A percentile compares a stretch with the other conserved stretches of the same genome.
These are phyloP conservation scores for Cladosporium sp. DNA, from an alignment of 2,329 filamentous ascomycete genomes.

Conservation along the genomic window DNA sequence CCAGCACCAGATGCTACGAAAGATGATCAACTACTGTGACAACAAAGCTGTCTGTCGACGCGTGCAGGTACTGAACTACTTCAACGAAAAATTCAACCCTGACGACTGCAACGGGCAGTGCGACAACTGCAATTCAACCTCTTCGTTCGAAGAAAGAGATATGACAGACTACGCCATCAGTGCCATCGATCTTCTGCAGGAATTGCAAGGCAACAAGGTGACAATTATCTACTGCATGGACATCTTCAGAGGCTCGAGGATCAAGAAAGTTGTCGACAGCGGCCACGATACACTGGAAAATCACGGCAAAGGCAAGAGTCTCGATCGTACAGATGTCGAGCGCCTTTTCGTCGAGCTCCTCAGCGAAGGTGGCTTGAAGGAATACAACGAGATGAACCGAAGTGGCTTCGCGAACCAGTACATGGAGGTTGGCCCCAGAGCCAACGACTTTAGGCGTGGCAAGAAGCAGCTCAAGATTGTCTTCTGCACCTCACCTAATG, in stretches of 20 bases:
- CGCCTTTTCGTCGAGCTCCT: slow-evolving; percentile 78
- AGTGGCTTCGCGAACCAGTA: slow-evolving; percentile 74
- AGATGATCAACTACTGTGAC: slow-evolving; percentile 84
- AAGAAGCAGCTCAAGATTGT: slow-evolving; percentile 52
- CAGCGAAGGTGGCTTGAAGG: slow-evolving; percentile 69
- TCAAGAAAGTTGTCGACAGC: slow-evolving; percentile 57
- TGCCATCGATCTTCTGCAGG: slow-evolving; percentile 67
- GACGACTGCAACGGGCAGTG: slow-evolving; percentile 69
- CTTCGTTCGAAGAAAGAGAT: slow-evolving; percentile 71
- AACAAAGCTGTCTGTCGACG: slow-evolving; percentile 85
- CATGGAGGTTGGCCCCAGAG: slow-evolving; percentile 52
- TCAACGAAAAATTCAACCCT: slow-evolving; percentile 75
- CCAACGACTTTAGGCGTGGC: slow-evolving; percentile 48
- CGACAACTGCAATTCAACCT: slow-evolving; percentile 82
- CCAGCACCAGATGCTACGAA: slow-evolving; percentile 80
- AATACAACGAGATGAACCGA: slow-evolving; percentile 51
- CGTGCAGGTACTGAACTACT: slow-evolving; percentile 88
- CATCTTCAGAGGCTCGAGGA: slow-evolving; percentile 71
- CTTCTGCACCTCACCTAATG: slow-evolving; percentile 42
- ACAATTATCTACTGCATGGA: slow-evolving; percentile 83
- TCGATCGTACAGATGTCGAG: slow-evolving; percentile 76
- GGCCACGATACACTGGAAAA: slow-evolving; percentile 56
- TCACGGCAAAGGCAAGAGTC: slow-evolving; percentile 66
- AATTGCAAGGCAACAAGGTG: slow-evolving; percentile 59
- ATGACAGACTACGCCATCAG: slow-evolving; percentile 73